Evolutionary conservation across 176 grass and related monocot species (phyloP).

Genomic region (Bonia amplexicaulis): DNA sequence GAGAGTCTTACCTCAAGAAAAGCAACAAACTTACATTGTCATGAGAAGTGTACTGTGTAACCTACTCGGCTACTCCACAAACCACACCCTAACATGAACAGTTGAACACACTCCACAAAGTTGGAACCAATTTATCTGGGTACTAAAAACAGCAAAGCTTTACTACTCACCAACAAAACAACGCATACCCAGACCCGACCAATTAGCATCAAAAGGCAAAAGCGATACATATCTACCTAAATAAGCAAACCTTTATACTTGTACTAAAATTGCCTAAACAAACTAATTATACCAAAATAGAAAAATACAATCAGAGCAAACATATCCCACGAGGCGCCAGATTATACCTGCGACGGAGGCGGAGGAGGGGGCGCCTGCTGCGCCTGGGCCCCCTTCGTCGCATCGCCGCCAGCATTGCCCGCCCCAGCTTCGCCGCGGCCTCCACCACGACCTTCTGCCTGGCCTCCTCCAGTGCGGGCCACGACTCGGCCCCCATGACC

Average conservation of each 20-base stretch:
- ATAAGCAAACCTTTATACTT: neutral
- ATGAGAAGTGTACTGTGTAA: neutral
- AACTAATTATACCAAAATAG: neutral
- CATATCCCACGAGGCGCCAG: neutral
- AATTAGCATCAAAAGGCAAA: neutral
- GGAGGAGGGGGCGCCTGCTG: neutral
- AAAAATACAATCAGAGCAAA: neutral
- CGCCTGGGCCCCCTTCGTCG: neutral
- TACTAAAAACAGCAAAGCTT: neutral
- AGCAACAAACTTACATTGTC: neutral
- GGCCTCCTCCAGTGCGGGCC: constrained; percentile 63
- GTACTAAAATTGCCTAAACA: neutral
- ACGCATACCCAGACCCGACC: neutral
- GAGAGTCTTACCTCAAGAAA: neutral
- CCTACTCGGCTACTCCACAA: constrained; percentile 7
- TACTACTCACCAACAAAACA: neutral
- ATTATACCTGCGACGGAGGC: constrained; percentile 36
- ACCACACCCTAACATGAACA: neutral
- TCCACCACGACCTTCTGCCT: constrained; percentile 36
- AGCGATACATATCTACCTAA: neutral
- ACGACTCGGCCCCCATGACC: constrained; percentile 61
- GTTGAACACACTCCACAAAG: neutral
- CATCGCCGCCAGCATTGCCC: constrained; percentile 32
- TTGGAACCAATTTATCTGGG: neutral
- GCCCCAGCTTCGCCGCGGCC: constrained; percentile 12